Evolutionary conservation across 345 rosid species (phyloP).

Genomic region (Lepidium didymum): DNA sequence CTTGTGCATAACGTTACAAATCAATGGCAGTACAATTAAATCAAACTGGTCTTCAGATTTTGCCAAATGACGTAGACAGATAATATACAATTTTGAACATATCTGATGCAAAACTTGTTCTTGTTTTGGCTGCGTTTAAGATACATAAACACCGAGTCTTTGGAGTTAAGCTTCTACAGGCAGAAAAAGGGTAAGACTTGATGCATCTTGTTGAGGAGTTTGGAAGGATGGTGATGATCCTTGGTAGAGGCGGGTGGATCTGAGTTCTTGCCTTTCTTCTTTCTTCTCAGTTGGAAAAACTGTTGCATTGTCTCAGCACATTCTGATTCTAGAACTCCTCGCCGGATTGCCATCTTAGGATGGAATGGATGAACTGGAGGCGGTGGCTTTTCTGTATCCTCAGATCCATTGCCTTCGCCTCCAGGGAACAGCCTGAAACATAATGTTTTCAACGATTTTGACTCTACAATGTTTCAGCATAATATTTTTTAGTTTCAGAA

Average conservation of each 20-base stretch:
- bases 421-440: constrained; percentile 66
- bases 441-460: not conserved
- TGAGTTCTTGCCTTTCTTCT: constrained; percentile 50
- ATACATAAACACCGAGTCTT: not conserved
- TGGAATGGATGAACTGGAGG: constrained; percentile 91
- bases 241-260: constrained; percentile 43
- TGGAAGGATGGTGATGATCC: constrained; percentile 54
- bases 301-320: constrained; percentile 87
- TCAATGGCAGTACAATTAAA: constrained; percentile 11
- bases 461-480: not conserved
- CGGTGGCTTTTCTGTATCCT: constrained; percentile 50
- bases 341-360: constrained; percentile 76
- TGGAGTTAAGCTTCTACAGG: constrained; percentile 31
- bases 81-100: constrained; percentile 8
- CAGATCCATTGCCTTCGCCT: constrained; percentile 38
- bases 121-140: not conserved
- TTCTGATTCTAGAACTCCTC: constrained; percentile 69
- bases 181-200: constrained; percentile 65
- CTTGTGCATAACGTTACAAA: constrained; percentile 9
- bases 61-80: not conserved
- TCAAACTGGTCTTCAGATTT: constrained; percentile 4
- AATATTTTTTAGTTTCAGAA: not conserved
- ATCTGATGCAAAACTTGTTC: constrained; percentile 11
- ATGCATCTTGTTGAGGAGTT: constrained; percentile 71
- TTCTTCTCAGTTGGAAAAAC: constrained; percentile 87